Evolutionary conservation across 139 green algal genomes (phyloP).

Genomic region (Axilococcus clingmanii): DNA sequence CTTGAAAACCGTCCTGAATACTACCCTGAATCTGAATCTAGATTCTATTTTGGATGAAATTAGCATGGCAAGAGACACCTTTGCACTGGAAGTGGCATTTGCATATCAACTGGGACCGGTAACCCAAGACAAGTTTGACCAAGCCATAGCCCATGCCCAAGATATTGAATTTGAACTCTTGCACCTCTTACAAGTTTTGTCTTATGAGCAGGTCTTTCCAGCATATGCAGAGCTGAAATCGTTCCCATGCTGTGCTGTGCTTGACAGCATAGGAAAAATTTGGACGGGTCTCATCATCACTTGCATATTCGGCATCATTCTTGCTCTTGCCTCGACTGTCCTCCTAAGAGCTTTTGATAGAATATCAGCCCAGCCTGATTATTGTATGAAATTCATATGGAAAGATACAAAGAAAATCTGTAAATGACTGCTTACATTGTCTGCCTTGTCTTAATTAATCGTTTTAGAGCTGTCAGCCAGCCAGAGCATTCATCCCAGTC

Average conservation of each 20-base stretch:
- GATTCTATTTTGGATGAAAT: constrained; percentile 3
- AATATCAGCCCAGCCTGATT: not conserved
- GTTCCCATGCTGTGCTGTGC: constrained; percentile 10
- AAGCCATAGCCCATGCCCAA: not conserved
- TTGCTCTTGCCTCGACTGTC: constrained; percentile 1
- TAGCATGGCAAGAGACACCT: not conserved
- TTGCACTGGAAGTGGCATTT: not conserved
- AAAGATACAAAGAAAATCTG: too few relatives aligned
- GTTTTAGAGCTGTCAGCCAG: constrained; percentile 90
- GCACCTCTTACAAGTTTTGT: not conserved
- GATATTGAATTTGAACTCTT: not conserved
- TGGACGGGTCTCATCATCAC: constrained; percentile 15
- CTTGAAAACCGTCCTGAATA: not conserved
- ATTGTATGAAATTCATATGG: constrained; percentile 1
- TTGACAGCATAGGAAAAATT: constrained; percentile 8
- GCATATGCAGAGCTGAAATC: constrained; percentile 5
- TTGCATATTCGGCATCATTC: constrained; percentile 4
- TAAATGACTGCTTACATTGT: constrained; percentile 11
- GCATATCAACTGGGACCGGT: not conserved
- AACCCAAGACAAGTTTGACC: not conserved
- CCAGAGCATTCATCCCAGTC: constrained; percentile 90
- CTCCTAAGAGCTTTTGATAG: not conserved
- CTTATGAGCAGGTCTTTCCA: constrained; percentile 4
- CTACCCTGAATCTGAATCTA: not conserved
- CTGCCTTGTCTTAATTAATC: constrained; percentile 75